Evolutionary conservation across 108 stramenopile genomes (phyloP), one percentile per base, ranked within the genome.

Genomic region (Aureococcus anophagefferens): DNA sequence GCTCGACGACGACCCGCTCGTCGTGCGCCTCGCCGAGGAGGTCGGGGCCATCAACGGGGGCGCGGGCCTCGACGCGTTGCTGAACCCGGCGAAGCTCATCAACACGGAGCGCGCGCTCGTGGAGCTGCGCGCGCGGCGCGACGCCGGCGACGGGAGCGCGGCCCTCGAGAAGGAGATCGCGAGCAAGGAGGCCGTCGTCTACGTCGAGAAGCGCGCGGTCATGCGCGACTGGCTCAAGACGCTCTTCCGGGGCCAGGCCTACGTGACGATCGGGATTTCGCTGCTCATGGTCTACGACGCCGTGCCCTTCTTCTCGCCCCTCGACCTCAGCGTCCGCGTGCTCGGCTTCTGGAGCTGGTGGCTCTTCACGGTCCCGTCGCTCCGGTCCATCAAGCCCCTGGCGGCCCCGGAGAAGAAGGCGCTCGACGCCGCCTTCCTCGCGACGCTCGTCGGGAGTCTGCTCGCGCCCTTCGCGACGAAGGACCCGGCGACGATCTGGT

Each of bases 301-400:
- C 44, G 79, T 33, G 14, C 37, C 68, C 44, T 29, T 66, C 66
- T 82, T 68, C 66, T 76, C 46, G 29, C 83, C 87, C 68, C 85
- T 91, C 87, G 91, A 93, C 64, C 85, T 93, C 0, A 85, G 89
- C 33, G 90, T 97, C 69, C 72, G 78, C 33, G 96, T 95, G 11
- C 72, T 97, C 62, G 96, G 94, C 66, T 97, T 95, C 72, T 97
- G 96, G 96, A 92, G 90, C 83, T 94, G 94, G 84, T 97, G 96
- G 96, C 84, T 97, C 30, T 97, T 97, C 79, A 92, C 94, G 66
- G 89, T 97, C 36, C 96, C 96, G 33, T 90, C 89, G 34, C 78
- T 97, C 37, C 75, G 96, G 17, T 86, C 88, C 62, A 84, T 94
- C 33, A 86, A 92, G 51, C 96, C 96, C 17, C 76, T 73, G 64